A percentile compares a stretch with the other conserved stretches of the same genome.
phyloP scores from a whole-genome alignment of 148 eudicot genomes.

The Amaranthus cruentus region DNA sequence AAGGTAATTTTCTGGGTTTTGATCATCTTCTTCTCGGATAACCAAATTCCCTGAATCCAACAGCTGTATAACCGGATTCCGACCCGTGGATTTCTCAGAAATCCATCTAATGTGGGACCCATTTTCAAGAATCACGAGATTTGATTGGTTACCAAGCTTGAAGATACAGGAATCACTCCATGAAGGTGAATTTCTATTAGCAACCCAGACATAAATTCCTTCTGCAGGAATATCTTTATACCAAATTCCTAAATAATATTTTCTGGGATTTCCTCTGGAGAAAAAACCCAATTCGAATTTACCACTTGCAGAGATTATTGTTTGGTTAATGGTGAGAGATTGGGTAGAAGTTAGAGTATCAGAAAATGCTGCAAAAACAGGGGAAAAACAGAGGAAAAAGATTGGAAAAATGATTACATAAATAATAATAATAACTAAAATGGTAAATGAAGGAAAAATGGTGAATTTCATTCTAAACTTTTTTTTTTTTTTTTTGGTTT shows the following conservation, averaged over 20 bases:
- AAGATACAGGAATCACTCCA: conserved; percentile 10
- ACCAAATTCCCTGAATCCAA: conserved; percentile 43
- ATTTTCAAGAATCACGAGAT: conserved; percentile 19
- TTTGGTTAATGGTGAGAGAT: conserved; percentile 26
- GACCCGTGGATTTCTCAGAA: not conserved
- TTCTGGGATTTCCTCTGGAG: conserved; percentile 12
- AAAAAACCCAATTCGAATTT: conserved; percentile 43
- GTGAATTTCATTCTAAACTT: conserved; percentile 9
- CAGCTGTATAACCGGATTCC: conserved; percentile 25
- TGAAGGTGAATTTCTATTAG: conserved; percentile 34
- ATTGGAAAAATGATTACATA: not conserved
- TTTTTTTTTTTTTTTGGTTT: not conserved
- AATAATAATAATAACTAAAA: not conserved
- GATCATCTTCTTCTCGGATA: conserved; percentile 22
- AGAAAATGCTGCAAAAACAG: conserved; percentile 13
- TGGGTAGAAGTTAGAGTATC: conserved; percentile 30
- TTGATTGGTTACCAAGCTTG: conserved; percentile 11
- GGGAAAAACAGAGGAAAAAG: conserved; percentile 18
- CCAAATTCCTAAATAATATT: conserved; percentile 36
- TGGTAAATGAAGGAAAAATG: not conserved
- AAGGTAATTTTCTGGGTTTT: conserved; percentile 10
- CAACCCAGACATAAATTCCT: conserved; percentile 34
- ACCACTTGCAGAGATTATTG: conserved; percentile 25
- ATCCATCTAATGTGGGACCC: conserved; percentile 7
- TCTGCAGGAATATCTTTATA: conserved; percentile 28